These are phyloP conservation scores for Alternaria metachromatica DNA, from an alignment of 2,329 filamentous ascomycete genomes.

Conservation along the genomic window DNA sequence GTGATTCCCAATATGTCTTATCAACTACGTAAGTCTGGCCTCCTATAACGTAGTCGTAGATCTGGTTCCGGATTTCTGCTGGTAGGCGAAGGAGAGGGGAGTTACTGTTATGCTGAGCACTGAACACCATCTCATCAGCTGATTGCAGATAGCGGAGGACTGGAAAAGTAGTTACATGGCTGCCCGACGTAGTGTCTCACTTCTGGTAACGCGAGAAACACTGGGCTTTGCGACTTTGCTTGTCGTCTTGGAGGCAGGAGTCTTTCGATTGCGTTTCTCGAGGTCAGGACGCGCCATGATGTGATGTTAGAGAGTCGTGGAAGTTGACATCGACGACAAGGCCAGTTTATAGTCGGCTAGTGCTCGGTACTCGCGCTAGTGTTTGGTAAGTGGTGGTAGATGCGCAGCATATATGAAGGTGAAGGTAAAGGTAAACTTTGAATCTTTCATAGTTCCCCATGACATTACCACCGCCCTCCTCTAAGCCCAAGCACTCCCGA, in stretches of 20 bases:
- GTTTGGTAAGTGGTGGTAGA: background rate
- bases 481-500: no score
- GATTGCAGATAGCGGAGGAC: no score
- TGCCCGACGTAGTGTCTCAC: background rate
- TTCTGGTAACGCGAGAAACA: background rate
- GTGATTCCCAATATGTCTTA: no score
- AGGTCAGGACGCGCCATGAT: background rate
- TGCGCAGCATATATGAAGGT: background rate
- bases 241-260: background rate
- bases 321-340: background rate
- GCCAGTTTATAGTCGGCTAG: background rate
- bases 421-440: background rate
- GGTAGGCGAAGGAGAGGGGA: constrained; percentile 19
- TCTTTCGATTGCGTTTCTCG: background rate
- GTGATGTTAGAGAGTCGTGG: background rate
- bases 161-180: no score
- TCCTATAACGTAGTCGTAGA: constrained; percentile 23
- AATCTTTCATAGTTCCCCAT: no score
- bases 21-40: background rate
- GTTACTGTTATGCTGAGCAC: background rate
- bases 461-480: no score
- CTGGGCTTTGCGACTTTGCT: background rate
- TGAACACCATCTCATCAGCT: background rate
- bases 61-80: constrained; percentile 19
- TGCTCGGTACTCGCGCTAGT: background rate